Evolutionary conservation across 2,329 filamentous ascomycete genomes (phyloP).

Genomic region (Xylariaceae sp.): DNA sequence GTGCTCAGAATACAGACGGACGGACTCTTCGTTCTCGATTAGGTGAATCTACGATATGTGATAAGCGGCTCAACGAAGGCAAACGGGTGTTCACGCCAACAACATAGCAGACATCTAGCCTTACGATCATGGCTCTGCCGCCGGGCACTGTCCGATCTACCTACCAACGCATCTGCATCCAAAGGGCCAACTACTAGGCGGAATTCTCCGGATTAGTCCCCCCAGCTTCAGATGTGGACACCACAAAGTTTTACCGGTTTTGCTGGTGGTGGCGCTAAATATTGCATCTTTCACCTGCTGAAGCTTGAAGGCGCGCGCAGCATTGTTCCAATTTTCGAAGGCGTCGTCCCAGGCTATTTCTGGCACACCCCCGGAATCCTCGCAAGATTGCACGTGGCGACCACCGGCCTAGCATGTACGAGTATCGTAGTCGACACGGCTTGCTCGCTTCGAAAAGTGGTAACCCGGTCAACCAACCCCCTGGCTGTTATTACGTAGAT

Average conservation of each 20-base stretch:
- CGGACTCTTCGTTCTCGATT: background rate
- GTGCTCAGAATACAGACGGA: background rate
- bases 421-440: background rate
- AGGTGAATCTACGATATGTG: constrained; percentile 1
- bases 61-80: background rate
- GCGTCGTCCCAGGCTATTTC: background rate
- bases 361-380: background rate
- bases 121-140: background rate
- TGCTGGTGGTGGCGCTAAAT: constrained; percentile 10
- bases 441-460: background rate
- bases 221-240: background rate
- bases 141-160: constrained; percentile 5
- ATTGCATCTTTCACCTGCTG: background rate
- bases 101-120: background rate
- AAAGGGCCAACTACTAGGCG: background rate
- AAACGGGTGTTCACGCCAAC: background rate
- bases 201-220: background rate
- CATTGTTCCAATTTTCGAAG: constrained; percentile 6
- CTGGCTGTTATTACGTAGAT: background rate
- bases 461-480: background rate
- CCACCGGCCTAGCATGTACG: background rate
- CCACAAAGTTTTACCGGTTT: constrained; percentile 7
- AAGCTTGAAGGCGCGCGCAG: background rate
- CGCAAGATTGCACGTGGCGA: constrained; percentile 10
- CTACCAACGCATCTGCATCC: background rate